Conservation (phyloP, 1,284 basidiomycete species). For the Trametes versicolor region DNA sequence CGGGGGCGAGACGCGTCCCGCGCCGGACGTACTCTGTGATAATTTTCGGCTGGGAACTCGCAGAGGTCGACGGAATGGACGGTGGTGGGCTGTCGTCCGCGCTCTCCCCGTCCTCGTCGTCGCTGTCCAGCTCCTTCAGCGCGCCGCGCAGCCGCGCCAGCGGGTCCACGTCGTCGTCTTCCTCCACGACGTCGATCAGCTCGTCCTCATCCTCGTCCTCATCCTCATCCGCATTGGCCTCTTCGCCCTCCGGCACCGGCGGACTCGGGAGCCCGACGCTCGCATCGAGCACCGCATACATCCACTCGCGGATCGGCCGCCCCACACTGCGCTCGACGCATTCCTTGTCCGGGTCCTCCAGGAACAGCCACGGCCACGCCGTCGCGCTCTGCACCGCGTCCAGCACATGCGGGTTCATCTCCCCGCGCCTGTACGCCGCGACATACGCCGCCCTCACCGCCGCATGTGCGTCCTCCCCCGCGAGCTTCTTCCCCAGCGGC, state of each 20-base stretch:
- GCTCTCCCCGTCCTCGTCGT: conserved; percentile 32
- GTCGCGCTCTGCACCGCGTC: conserved; percentile 70
- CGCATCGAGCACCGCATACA: conserved; percentile 75
- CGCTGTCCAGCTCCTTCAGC: conserved; percentile 62
- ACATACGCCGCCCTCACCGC: conserved; percentile 59
- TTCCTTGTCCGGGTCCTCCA: conserved; percentile 81
- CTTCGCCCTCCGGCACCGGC: conserved; percentile 34
- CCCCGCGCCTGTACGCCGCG: conserved; percentile 69
- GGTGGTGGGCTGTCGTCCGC: conserved; percentile 36
- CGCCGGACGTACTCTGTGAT: conserved; percentile 79
- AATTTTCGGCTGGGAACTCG: conserved; percentile 46
- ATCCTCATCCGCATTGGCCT: conserved; percentile 47
- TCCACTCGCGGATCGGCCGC: conserved; percentile 69
- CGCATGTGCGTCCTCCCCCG: conserved; percentile 36
- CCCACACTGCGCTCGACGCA: conserved; percentile 68
- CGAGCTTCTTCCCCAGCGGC: background rate
- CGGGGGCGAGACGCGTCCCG: conserved; percentile 70
- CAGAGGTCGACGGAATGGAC: conserved; percentile 46
- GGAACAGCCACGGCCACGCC: conserved; percentile 75
- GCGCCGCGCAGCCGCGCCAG: conserved; percentile 77
- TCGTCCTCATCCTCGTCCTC: conserved; percentile 61
- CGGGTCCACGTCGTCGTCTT: conserved; percentile 60
- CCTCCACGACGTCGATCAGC: conserved; percentile 68
- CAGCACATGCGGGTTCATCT: conserved; percentile 63
- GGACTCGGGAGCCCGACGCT: conserved; percentile 63